phyloP scores from a whole-genome alignment of 805 yeast genomes.

The Candida manassasensis region DNA sequence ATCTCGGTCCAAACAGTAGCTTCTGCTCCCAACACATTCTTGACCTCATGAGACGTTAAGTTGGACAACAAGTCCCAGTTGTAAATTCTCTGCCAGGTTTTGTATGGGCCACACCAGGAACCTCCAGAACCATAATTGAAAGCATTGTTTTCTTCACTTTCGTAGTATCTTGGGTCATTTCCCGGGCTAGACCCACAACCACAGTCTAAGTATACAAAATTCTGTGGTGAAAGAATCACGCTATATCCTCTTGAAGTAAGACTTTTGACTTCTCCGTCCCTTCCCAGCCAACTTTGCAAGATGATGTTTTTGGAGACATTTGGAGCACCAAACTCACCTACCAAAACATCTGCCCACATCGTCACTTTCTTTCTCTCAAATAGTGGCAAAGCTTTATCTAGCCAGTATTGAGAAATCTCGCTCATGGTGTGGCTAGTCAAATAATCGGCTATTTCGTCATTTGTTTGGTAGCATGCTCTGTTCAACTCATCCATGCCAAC shows the following conservation, averaged over 20 bases:
- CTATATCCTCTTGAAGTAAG: conserved; percentile 32
- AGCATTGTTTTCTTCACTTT: conserved; percentile 14
- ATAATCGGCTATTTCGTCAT: conserved; percentile 13
- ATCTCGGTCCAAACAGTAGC: conserved; percentile 39
- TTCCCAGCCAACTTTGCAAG: conserved; percentile 32
- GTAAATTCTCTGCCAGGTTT: conserved; percentile 41
- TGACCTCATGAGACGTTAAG: conserved; percentile 24
- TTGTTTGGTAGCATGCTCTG: conserved; percentile 28
- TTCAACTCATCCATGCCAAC: conserved; percentile 39
- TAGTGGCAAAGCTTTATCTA: conserved; percentile 31
- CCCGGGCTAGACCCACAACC: conserved; percentile 36
- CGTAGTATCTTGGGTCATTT: conserved; percentile 31
- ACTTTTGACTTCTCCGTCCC: conserved; percentile 17
- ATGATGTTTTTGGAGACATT: conserved; percentile 27
- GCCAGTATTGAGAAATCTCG: conserved; percentile 31
- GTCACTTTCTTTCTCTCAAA: conserved; percentile 22
- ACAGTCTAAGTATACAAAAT: conserved; percentile 36
- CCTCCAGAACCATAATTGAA: conserved; percentile 31
- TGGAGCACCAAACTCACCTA: conserved; percentile 18
- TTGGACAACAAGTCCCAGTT: conserved; percentile 28
- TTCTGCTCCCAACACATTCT: conserved; percentile 35
- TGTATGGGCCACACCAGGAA: conserved; percentile 41
- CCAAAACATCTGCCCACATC: conserved; percentile 40
- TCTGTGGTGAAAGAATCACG: conserved; percentile 31
- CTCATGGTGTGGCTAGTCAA: conserved; percentile 15